Evolutionary conservation across 2,329 filamentous ascomycete genomes (phyloP), one percentile per base, ranked within the genome.

Genomic region (Purpureocillium takamizusanense): DNA sequence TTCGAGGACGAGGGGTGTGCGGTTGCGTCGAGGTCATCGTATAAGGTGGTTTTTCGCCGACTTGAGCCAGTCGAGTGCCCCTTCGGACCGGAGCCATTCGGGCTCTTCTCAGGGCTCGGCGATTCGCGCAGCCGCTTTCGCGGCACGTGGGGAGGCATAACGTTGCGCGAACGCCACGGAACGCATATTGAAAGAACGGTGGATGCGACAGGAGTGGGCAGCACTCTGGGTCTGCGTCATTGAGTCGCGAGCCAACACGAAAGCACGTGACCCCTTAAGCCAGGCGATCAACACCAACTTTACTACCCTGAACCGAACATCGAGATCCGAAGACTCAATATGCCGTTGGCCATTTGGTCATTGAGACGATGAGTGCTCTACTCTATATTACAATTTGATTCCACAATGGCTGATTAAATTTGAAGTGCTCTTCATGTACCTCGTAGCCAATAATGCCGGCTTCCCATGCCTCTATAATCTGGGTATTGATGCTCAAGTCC

Each of bases 101-200:
- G 30, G 23, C 12, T 18, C 31, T 25, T 21, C 1, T 30, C 32
- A 15, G 27, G 23, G 11, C 31, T 8, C 3, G 70, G 62, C 2
- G 75, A 57, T 14, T 54, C 73, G 43, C 70, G 74, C 47, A 77
- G 51, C 43, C 80, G 74, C 62, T 87, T 88, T 49, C 79, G 77
- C 35, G 79, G 70, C 13, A 85, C 68, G 46, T 74, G 64, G 17
- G 83, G 81, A 51, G 83, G 80, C 82, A 87, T 87, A 17, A 41
- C 36, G 39, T 33, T 33, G 12, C 11, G 25, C 17, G 8, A 31
- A 23, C 21, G 33, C 25, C 11, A 33, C n/a, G 31, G 21, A 15
- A 34, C 31, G 41, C 48, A 50, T 50, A 38, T 36, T 42, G 41
- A 28, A 13, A 31, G 21, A 25, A 25, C 10, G 21, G 10, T 25